A percentile compares a stretch with the other conserved stretches of the same genome.
These are phyloP conservation scores for Neurospora sp. DNA, from an alignment of 495 filamentous ascomycete genomes.

Conservation along the genomic window DNA sequence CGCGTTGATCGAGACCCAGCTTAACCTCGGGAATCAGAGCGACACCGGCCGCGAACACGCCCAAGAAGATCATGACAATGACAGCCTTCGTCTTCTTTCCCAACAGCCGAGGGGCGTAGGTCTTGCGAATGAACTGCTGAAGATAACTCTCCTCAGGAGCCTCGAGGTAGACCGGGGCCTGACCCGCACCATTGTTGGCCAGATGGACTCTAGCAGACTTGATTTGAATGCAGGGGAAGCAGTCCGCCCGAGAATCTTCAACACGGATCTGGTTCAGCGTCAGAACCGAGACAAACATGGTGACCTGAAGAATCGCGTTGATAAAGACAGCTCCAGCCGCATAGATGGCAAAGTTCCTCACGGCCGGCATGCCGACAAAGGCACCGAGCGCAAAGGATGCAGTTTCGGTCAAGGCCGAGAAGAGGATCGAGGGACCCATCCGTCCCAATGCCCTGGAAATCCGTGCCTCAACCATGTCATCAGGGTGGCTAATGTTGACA, in stretches of 20 bases:
- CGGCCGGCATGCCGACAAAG: conserved; percentile 93
- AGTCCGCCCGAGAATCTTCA: conserved; percentile 80
- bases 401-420: conserved; percentile 88
- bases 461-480: conserved; percentile 73
- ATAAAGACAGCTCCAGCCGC: conserved; percentile 94
- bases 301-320: conserved; percentile 89
- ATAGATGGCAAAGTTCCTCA: conserved; percentile 93
- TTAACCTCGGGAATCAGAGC: conserved; percentile 75
- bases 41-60: conserved; percentile 74
- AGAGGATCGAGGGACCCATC: conserved; percentile 94
- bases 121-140: conserved; percentile 76
- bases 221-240: conserved; percentile 78
- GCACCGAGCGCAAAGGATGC: conserved; percentile 86
- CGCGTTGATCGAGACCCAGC: conserved; percentile 86
- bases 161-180: conserved; percentile 42
- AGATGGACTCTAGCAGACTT: conserved; percentile 48
- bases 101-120: conserved; percentile 75
- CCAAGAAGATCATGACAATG: conserved; percentile 71
- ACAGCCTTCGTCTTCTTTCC: conserved; percentile 65
- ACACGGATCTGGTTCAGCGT: conserved; percentile 82
- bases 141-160: conserved; percentile 70
- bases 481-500: conserved; percentile 79
- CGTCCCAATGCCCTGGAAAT: conserved; percentile 78
- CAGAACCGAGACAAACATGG: conserved; percentile 89
- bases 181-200: conserved; percentile 25